Percentiles rank a stretch among this genome's conserved stretches.
Conservation (phyloP, 805 yeast species). For the Saturnispora mendoncae region DNA sequence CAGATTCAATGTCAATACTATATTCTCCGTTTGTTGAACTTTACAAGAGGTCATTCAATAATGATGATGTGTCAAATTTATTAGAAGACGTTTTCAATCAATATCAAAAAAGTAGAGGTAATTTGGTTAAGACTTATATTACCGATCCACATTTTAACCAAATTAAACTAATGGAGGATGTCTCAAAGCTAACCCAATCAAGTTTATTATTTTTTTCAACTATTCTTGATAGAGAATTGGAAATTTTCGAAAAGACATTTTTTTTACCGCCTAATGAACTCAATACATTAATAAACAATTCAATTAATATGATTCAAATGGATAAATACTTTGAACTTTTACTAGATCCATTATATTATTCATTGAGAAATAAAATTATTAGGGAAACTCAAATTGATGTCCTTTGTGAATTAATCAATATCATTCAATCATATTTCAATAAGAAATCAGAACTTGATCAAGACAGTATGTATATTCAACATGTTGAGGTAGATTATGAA, state of each 20-base stretch:
- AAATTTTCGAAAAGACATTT: slow-evolving; percentile 50
- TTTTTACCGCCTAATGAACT: slow-evolving; percentile 19
- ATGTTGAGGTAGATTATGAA: slow-evolving; percentile 38
- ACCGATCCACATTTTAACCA: slow-evolving; percentile 20
- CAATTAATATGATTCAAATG: slow-evolving; percentile 29
- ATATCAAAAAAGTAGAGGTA: slow-evolving; percentile 52
- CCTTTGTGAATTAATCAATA: slow-evolving; percentile 66
- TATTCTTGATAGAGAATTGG: slow-evolving; percentile 51
- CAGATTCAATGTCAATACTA: slow-evolving; percentile 21
- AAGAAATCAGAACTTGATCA: slow-evolving; percentile 31
- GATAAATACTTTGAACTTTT: slow-evolving; percentile 50
- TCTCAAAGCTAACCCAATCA: slow-evolving; percentile 56
- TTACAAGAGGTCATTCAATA: slow-evolving; percentile 17
- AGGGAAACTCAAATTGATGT: slow-evolving; percentile 60
- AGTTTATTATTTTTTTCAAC: slow-evolving; percentile 52
- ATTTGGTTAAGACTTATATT: slow-evolving; percentile 36
- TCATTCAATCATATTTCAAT: slow-evolving; percentile 60
- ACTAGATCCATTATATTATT: slow-evolving; percentile 72
- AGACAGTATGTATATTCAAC: slow-evolving; percentile 11
- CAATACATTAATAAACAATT: slow-evolving; percentile 20
- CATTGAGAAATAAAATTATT: slow-evolving; percentile 54
- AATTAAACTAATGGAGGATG: slow-evolving; percentile 18
- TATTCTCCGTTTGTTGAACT: slow-evolving; percentile 22
- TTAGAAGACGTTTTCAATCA: slow-evolving; percentile 53
- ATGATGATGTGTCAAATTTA: slow-evolving; percentile 46